These are phyloP conservation scores for Pseudogymnoascus sp. DNA, from an alignment of 2,329 filamentous ascomycete genomes.

Conservation along the genomic window DNA sequence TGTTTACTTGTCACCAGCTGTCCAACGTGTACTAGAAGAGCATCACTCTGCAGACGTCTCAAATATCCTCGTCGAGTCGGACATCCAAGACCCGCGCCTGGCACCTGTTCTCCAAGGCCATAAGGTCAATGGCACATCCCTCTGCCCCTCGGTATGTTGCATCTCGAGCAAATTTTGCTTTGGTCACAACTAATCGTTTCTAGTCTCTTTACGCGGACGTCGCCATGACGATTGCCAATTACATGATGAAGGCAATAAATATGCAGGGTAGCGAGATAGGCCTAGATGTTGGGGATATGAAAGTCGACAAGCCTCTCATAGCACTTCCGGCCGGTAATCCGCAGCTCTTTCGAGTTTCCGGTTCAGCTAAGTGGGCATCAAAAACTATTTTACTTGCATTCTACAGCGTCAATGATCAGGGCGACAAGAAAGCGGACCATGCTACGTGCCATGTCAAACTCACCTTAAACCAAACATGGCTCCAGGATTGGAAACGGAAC, in stretches of 20 bases:
- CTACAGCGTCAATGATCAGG: constrained; percentile 40
- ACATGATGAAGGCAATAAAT: constrained; percentile 39
- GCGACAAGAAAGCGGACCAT: constrained; percentile 40
- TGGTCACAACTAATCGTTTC: not conserved
- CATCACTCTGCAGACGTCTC: constrained; percentile 42
- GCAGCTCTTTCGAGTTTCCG: constrained; percentile 43
- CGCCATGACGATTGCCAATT: constrained; percentile 48
- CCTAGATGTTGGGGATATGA: constrained; percentile 46
- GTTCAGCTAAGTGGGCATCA: constrained; percentile 36
- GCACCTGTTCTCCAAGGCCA: constrained; percentile 44
- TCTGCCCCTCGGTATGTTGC: constrained; percentile 30
- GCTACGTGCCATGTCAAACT: constrained; percentile 41
- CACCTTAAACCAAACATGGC: constrained; percentile 40
- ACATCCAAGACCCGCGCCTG: constrained; percentile 28
- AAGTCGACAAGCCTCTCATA: constrained; percentile 47
- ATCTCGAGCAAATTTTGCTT: too few species aligned
- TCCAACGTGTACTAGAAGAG: constrained; percentile 45
- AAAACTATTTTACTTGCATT: constrained; percentile 37
- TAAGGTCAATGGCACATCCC: constrained; percentile 47
- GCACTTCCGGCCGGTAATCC: constrained; percentile 21
- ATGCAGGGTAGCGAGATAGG: constrained; percentile 13
- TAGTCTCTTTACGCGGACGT: constrained; percentile 50
- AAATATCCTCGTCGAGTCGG: constrained; percentile 43
- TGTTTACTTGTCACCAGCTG: constrained; percentile 36
- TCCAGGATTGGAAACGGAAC: constrained; percentile 43